These are phyloP conservation scores for Verticillium nonalfalfae DNA, from an alignment of 2,329 filamentous ascomycete genomes.

Conservation along the genomic window DNA sequence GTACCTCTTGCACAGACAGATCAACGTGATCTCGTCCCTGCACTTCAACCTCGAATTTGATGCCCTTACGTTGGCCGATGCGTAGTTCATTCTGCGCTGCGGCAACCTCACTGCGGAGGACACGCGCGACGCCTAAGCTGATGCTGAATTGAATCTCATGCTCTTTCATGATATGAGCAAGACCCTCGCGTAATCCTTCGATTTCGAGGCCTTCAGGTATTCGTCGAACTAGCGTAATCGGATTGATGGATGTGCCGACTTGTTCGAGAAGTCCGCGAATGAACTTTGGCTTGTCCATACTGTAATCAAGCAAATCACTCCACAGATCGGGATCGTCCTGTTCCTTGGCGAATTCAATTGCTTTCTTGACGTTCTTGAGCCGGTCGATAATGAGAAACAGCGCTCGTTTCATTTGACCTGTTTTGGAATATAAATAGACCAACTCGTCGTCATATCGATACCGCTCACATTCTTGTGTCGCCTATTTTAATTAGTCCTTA, in stretches of 20 bases:
- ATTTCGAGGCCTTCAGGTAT: constrained; percentile 94
- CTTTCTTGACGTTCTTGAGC: constrained; percentile 84
- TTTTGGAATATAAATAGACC: constrained; percentile 94
- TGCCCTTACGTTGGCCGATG: constrained; percentile 71
- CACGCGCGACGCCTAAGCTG: constrained; percentile 79
- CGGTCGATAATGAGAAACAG: constrained; percentile 90
- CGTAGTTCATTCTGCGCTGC: constrained; percentile 76
- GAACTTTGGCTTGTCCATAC: constrained; percentile 95
- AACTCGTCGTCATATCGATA: constrained; percentile 82
- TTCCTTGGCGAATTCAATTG: constrained; percentile 90
- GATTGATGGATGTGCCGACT: constrained; percentile 89
- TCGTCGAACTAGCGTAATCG: constrained; percentile 79
- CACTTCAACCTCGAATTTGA: constrained; percentile 75
- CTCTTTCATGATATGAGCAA: constrained; percentile 88
- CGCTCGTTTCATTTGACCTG: constrained; percentile 86
- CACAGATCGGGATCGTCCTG: constrained; percentile 89
- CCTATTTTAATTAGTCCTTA: constrained; percentile 25
- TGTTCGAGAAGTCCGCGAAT: constrained; percentile 89
- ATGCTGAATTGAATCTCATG: constrained; percentile 95
- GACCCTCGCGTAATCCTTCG: constrained; percentile 78
- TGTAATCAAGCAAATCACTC: constrained; percentile 91
- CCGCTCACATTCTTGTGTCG: constrained; percentile 70
- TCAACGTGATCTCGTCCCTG: constrained; percentile 36
- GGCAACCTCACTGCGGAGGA: constrained; percentile 81
- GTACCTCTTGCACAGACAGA: constrained; percentile 31